phyloP scores from a whole-genome alignment of 345 rosid genomes.

The Luvunga scandens region DNA sequence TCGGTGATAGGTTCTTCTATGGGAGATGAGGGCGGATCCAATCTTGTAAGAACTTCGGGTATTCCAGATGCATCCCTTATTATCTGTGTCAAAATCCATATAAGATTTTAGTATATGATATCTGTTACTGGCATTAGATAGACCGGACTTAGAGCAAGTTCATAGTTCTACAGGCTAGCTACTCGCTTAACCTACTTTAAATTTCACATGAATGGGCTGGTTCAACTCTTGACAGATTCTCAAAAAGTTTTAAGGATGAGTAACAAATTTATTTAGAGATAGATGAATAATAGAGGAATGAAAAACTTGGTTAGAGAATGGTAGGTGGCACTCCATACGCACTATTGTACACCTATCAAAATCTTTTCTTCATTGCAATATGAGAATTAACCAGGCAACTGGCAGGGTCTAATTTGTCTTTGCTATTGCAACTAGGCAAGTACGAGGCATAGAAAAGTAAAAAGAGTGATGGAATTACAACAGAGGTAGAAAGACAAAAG shows the following conservation, averaged over 20 bases:
- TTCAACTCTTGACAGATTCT: background rate
- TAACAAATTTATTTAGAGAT: background rate
- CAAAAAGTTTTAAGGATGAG: background rate
- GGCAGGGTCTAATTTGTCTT: background rate
- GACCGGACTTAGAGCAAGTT: background rate
- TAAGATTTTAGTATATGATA: background rate
- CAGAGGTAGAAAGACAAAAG: background rate
- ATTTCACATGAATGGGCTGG: background rate
- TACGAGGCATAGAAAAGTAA: background rate
- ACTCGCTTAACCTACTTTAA: background rate
- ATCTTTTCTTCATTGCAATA: background rate
- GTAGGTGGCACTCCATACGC: background rate
- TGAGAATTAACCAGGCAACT: background rate
- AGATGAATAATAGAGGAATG: background rate
- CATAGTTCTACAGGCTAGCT: background rate
- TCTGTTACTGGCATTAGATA: background rate
- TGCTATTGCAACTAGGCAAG: background rate
- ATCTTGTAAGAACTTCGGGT: constrained; percentile 87
- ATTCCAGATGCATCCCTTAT: constrained; percentile 67
- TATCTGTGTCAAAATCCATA: constrained; percentile 44
- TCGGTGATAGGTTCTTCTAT: constrained; percentile 39
- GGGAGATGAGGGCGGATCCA: constrained; percentile 48
- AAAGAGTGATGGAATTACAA: background rate
- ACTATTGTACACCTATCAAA: background rate
- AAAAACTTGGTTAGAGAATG: background rate